Base-by-base conservation (phyloP, 805 yeast genomes). In the Starmerella potacharoeniae region DNA sequence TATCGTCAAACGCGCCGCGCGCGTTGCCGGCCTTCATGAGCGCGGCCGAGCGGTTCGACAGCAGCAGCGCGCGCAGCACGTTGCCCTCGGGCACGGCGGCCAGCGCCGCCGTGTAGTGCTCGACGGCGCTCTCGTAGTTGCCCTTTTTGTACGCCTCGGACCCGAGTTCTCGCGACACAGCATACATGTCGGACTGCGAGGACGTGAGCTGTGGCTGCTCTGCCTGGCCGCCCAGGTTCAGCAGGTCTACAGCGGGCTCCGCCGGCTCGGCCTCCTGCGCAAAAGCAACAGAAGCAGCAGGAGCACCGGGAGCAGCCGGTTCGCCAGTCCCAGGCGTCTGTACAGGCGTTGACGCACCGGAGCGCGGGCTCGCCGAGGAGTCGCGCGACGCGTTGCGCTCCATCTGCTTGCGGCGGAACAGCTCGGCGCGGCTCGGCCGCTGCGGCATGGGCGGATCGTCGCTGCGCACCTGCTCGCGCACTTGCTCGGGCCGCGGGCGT, bases 1-100 rank as follows among this genome's bases (percentile, higher is more conserved):
- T 70, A 54, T 71, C 73, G 4, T 64, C 67, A 16, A 75, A 65
- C 2, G 84, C 82, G 6, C 71, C 69, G 56, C 76, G 78, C 53
- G 84, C 75, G 60, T 86, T 81, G 1, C 97, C 97, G 0, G 80
- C 68, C 64, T 85, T 88, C 37, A 80, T 71, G 39, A 73, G 74
- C 5, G 86, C 79, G 0, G 83, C 75, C 0, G 93, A 82, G 33
- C 91, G 73, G 67, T 93, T 93, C 0, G 97, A 85, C 50, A 75
- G 75, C 2, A 87, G 78, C 22, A 90, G 73, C 3, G 90, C 76
- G 16, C 83, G 75, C 40, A 82, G 73, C 34, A 82, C 76, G 67
- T 91, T 95, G 9, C 72, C 71, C 1, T 65, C 60, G 0, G 96
- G 95, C 2, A 89, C 71, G 3, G 79, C 66, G 33, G 73, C 69